Evolutionary conservation across 208 protist genomes (phyloP), one percentile per base, ranked within the genome.

Genomic region (Endotrypanum monterogeii): DNA sequence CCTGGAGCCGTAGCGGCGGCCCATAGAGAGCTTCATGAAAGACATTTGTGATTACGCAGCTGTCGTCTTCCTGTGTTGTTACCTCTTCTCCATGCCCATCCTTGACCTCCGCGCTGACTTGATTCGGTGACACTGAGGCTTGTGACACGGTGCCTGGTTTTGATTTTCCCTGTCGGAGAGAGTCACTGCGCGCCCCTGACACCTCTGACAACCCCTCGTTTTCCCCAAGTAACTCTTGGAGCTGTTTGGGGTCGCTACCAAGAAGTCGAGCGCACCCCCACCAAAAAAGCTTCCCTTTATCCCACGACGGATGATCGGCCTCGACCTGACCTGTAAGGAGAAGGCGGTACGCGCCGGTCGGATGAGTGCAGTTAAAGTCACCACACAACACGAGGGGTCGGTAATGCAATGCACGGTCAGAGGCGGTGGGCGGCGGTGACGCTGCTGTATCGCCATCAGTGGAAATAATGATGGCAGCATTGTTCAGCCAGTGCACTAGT

Each of bases 301-400:
- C 80, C 94, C 94, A 98, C 41, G 88, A 95, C 66, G 71, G 81
- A 76, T 97, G 87, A 0, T 54, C 41, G 7, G 69, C 71, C 75
- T 90, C 89, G 18, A 95, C 86, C 62, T 85, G 80, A 0, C 91
- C 91, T 5, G 86, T 90, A 9, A 91, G 92, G 16, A 94, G 67
- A n/a, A 98, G 84, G n/a, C 74, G 74, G 71, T 96, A 97, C 7
- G 84, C 89, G 35, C 89, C 94, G 23, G 91, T 96, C 50, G 74
- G 61, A 71, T 89, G 94, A 12, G 89, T 97, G 77, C 82, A 94
- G 84, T 98, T 98, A 78, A 92, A 92, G 74, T 98, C 94, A 6
- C 94, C 94, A 60, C 89, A 94, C 8, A 98, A 44, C 6, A 98
- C 77, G 41, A 95, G 66, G 35, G 83, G 72, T 20, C 76, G 65